Percentiles rank a stretch among this genome's conserved stretches.
Evolutionary conservation across 805 yeast genomes (phyloP).

Genomic region (Zygotorulaspora danielsina): DNA sequence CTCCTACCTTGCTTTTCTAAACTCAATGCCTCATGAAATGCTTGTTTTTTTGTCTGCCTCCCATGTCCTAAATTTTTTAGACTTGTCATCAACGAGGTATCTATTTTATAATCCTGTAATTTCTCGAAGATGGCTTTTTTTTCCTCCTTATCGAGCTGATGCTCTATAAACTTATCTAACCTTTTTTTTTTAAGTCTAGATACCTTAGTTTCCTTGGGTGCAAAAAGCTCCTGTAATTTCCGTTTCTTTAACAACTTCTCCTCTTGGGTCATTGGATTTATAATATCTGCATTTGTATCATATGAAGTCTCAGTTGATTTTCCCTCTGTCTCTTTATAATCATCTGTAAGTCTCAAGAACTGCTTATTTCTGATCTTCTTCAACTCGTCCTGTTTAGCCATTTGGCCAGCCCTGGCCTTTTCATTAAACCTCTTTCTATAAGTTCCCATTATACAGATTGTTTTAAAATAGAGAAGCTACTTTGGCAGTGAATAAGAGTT

Average conservation of each 20-base stretch:
- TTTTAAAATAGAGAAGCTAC: not conserved
- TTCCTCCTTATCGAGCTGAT: constrained; percentile 84
- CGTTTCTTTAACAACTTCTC: constrained; percentile 66
- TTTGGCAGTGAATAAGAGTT: no score
- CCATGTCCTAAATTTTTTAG: constrained; percentile 78
- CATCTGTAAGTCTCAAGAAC: constrained; percentile 48
- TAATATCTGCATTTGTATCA: constrained; percentile 57
- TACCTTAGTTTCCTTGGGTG: constrained; percentile 63
- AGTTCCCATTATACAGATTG: constrained; percentile 58
- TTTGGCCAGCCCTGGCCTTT: constrained; percentile 80
- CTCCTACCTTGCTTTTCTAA: constrained; percentile 68
- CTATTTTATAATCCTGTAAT: constrained; percentile 57
- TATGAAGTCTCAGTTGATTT: constrained; percentile 19
- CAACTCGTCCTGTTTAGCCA: constrained; percentile 70
- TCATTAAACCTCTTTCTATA: constrained; percentile 78
- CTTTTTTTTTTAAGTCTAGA: constrained; percentile 72
- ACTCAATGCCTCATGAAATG: constrained; percentile 67
- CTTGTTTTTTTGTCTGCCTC: constrained; percentile 59
- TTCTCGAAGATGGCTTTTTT: constrained; percentile 72
- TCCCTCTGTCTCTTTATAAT: constrained; percentile 34
- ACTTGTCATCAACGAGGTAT: constrained; percentile 63
- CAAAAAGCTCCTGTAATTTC: constrained; percentile 53
- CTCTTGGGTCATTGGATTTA: constrained; percentile 57
- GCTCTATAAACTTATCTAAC: constrained; percentile 87
- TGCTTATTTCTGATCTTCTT: constrained; percentile 67